Base-by-base conservation (phyloP, 2,329 filamentous ascomycete genomes). In the Aspergillus fijiensis region DNA sequence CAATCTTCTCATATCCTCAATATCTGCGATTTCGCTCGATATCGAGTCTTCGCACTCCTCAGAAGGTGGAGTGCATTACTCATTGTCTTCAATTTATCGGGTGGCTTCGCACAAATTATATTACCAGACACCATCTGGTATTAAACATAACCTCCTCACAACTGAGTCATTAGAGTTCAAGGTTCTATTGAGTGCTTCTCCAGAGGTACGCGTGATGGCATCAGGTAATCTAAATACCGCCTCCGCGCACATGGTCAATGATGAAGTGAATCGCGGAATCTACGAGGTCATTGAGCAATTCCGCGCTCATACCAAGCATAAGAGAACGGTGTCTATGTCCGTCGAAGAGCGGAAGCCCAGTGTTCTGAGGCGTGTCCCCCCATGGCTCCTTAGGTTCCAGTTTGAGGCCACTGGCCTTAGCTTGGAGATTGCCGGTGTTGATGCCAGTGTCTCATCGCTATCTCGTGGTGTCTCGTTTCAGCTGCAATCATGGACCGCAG, bases 21-120 rank as follows among this genome's bases (percentile, higher is more conserved):
- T 96, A 11, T 98, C 96, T 0, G 96, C 94, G 0, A 87, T 98
- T 42, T 96, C 94, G 0, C 79, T 98, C 23, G 95, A 99, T 69
- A 84, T 96, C 51, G 95, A 99, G 71, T 96, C 95, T 0, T 96
- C 92, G n/a, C 95, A 99, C 76, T 95, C 92, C 3, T 82, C 89
- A 0, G 86, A 91, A 39, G 90, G 90, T 59, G 90, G 96, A 35
- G 79, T 92, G 3, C 90, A 97, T 71, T 99, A 99, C 75, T 91
- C 90, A 5, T 79, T 99, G 1, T 87, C 87, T 14, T 92, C 92
- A 0, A 89, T 90, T 3, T 87, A 96, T 72, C 85, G 95, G 50
- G 81, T 98, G 60, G 89, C 94, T 63, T 90, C 91, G 0, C 92
- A 97, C 72, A 86, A 92, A 65, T 83, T 99, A 1, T 99, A 98